Evolutionary conservation across 768 basidiomycete species (phyloP).

Genomic region (Suillus decipiens): DNA sequence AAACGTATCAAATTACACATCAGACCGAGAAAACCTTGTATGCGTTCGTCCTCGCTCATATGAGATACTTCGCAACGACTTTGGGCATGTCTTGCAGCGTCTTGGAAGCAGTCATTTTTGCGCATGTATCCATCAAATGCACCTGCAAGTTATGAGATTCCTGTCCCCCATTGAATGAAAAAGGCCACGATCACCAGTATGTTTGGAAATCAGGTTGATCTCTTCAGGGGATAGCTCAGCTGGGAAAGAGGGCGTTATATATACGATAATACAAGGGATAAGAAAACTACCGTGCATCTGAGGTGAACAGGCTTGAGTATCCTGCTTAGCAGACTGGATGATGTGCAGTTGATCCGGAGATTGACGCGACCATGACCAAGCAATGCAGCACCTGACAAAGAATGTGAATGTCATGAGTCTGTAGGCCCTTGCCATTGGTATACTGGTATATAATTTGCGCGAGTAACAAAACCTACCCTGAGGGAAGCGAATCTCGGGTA

Average conservation of each 20-base stretch:
- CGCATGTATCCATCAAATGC: slow-evolving; percentile 43
- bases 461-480: not conserved
- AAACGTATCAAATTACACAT: not conserved
- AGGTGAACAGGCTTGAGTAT: not conserved
- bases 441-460: not conserved
- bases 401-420: not conserved
- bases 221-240: slow-evolving; percentile 10
- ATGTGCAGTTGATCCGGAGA: slow-evolving; percentile 15
- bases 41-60: slow-evolving; percentile 58
- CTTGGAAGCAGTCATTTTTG: slow-evolving; percentile 66
- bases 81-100: slow-evolving; percentile 49
- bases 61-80: slow-evolving; percentile 56
- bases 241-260: not conserved
- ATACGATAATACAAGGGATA: not conserved
- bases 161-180: not conserved
- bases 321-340: not conserved
- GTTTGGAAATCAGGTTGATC: slow-evolving; percentile 10
- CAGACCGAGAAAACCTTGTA: slow-evolving; percentile 47
- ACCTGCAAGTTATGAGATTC: slow-evolving; percentile 30
- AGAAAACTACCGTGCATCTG: slow-evolving; percentile 2
- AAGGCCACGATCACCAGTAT: not conserved
- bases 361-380: slow-evolving; percentile 32
- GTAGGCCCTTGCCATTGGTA: not conserved
- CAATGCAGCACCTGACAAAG: slow-evolving; percentile 16
- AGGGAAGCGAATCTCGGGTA: too few species aligned